Evolutionary conservation across 257 asterid species (phyloP).

Genomic region (Buddleja alternifolia): DNA sequence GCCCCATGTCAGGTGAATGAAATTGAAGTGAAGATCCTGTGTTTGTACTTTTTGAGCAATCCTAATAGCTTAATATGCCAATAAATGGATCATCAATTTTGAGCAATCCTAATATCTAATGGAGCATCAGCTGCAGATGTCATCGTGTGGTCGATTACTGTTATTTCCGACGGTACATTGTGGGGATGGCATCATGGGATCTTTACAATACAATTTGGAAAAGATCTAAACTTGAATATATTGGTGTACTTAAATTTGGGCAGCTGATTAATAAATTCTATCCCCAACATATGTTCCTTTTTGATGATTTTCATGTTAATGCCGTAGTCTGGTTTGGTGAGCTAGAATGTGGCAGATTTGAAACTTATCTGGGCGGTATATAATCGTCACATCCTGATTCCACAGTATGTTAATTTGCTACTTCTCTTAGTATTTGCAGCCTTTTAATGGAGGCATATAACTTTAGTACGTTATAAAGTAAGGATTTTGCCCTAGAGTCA

Average conservation of each 20-base stretch:
- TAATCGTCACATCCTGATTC: background rate
- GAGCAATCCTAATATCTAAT: background rate
- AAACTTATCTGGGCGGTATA: background rate
- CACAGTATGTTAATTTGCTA: background rate
- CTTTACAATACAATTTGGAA: background rate
- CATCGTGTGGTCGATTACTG: background rate
- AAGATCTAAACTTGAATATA: no score
- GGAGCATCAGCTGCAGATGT: background rate
- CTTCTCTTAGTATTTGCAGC: background rate
- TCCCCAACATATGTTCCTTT: no score
- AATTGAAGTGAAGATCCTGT: no score
- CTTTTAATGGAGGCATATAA: constrained; percentile 1
- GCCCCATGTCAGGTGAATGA: no score
- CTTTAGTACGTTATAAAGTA: background rate
- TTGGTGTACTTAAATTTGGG: background rate
- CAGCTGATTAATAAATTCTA: no score
- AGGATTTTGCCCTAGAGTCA: background rate
- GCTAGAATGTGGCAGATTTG: no score
- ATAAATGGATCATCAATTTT: no score
- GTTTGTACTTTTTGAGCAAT: no score
- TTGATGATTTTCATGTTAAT: no score
- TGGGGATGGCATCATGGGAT: constrained; percentile 1
- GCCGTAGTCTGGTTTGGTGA: no score
- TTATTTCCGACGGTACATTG: background rate
- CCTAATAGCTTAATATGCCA: no score